Conservation (phyloP, 2,329 filamentous ascomycete genomes). For the Verticillium longisporum region DNA sequence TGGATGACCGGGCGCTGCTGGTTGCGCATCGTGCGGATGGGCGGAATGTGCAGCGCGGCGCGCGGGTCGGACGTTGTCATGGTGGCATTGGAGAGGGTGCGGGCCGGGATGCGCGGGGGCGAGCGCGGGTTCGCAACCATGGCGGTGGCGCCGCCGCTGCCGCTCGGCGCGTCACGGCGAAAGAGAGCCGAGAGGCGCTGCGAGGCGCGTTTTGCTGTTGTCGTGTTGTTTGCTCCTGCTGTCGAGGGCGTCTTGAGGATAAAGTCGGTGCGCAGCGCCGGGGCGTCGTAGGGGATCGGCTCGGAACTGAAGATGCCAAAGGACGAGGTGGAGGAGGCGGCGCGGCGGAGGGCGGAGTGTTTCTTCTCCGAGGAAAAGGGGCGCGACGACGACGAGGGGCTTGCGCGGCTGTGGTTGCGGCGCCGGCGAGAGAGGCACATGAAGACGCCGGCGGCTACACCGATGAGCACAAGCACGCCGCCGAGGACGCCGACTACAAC, state of each 20-base stretch:
- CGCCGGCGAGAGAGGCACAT: slow-evolving; percentile 28
- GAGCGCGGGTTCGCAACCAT: slow-evolving; percentile 7
- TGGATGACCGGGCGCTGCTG: slow-evolving; percentile 1
- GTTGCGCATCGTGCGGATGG: slow-evolving; percentile 30
- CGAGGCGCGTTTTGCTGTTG: slow-evolving; percentile 5
- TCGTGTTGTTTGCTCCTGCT: neutral
- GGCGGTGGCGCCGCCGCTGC: slow-evolving; percentile 1
- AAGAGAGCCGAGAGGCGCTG: slow-evolving; percentile 3
- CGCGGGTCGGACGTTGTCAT: slow-evolving; percentile 3
- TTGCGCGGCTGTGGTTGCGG: slow-evolving; percentile 15
- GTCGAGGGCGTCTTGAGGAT: slow-evolving; percentile 29
- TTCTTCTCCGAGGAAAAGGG: slow-evolving; percentile 4
- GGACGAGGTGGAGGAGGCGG: slow-evolving; percentile 25
- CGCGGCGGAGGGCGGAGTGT: slow-evolving; percentile 5
- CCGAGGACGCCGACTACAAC: slow-evolving; percentile 42
- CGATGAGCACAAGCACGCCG: slow-evolving; percentile 32
- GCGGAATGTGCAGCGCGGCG: slow-evolving; percentile 15
- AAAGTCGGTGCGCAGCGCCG: slow-evolving; percentile 44
- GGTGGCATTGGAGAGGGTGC: slow-evolving; percentile 2
- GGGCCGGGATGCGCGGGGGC: neutral
- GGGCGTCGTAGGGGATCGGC: slow-evolving; percentile 39
- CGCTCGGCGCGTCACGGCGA: neutral
- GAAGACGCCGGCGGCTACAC: slow-evolving; percentile 42
- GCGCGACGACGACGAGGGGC: slow-evolving; percentile 13
- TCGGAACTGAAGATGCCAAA: slow-evolving; percentile 50